Evolutionary conservation across 2,329 filamentous ascomycete genomes (phyloP), one percentile per base, ranked within the genome.

Genomic region (Fusarium sp.): DNA sequence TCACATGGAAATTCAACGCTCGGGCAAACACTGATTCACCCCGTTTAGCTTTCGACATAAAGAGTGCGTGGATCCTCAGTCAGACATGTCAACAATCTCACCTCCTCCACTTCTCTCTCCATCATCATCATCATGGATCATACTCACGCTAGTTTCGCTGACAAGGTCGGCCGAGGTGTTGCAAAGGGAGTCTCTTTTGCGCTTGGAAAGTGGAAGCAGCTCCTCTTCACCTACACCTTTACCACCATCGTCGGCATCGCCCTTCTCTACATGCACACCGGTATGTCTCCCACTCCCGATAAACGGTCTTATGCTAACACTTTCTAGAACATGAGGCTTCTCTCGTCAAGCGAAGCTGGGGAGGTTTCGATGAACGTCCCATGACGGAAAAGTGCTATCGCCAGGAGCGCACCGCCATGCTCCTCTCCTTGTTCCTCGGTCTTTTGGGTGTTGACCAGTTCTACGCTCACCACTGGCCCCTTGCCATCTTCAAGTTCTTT

Each of bases 331-430:
- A 59, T 25, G 62, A 66, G 40, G 22, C 65, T 6, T n/a, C 58
- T 14, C 69, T 73, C 38, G 29, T n/a, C 14, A 20, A 56, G 4
- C 66, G 66, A 68, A 68, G 63, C 54, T 76, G 74, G 74, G 73
- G 73, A 16, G 73, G 73, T 8, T 74, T 69, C 31, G 38, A 67
- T 11, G 25, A 77, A 6, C 74, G 67, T 1, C 74, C 74, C 4
- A 56, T 38, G 20, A 68, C 69, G 5, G 35, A 68, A 4, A 76
- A 66, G 57, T 77, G 74, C 40, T 77, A 76, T 27, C 59, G 52
- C 3, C 75, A 78, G 52, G 74, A 77, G 52, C 68, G 74, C 16
- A 75, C 69, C 0, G 76, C 74, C 3, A 74, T 77, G 66, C 59
- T 76, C 10, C 76, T 77, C 25, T 45, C 36, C 5, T 27, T 75